Conservation (phyloP, 179 eudicot species). For the Beta macrorhiza region DNA sequence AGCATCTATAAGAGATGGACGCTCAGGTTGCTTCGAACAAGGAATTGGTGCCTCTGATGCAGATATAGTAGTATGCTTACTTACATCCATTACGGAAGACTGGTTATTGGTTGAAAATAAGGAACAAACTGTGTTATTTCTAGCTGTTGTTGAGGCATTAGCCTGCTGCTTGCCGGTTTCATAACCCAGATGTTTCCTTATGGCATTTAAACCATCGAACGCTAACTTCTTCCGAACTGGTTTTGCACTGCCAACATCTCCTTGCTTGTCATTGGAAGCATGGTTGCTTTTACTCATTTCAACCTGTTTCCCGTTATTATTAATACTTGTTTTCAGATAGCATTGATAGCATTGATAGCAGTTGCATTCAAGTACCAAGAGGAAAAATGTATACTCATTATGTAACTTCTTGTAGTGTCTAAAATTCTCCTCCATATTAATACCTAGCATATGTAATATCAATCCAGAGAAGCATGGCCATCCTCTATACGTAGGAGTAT, state of each 20-base stretch:
- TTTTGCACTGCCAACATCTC: slow-evolving; percentile 4
- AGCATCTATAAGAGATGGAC: neutral
- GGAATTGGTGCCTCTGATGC: no score
- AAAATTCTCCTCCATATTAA: neutral
- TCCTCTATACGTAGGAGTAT: neutral
- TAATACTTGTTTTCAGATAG: neutral
- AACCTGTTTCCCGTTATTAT: slow-evolving; percentile 14
- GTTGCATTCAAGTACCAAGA: neutral
- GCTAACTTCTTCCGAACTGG: slow-evolving; percentile 2
- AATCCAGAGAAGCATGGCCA: neutral
- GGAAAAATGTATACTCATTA: neutral
- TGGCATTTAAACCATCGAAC: neutral
- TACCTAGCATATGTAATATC: neutral
- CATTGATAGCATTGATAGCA: neutral
- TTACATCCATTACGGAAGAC: neutral
- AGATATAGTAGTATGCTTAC: neutral
- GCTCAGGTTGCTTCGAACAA: slow-evolving; percentile 13
- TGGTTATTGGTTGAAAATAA: slow-evolving; percentile 1
- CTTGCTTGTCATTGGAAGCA: slow-evolving; percentile 2
- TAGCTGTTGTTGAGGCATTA: neutral
- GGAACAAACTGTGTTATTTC: neutral
- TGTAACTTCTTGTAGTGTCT: neutral
- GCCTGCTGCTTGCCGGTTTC: neutral
- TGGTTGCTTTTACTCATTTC: neutral
- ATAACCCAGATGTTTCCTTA: slow-evolving; percentile 7